Percentiles rank a stretch among this genome's conserved stretches.
Evolutionary conservation across 345 rosid species (phyloP).

Genomic region (Corchorus olitorius): DNA sequence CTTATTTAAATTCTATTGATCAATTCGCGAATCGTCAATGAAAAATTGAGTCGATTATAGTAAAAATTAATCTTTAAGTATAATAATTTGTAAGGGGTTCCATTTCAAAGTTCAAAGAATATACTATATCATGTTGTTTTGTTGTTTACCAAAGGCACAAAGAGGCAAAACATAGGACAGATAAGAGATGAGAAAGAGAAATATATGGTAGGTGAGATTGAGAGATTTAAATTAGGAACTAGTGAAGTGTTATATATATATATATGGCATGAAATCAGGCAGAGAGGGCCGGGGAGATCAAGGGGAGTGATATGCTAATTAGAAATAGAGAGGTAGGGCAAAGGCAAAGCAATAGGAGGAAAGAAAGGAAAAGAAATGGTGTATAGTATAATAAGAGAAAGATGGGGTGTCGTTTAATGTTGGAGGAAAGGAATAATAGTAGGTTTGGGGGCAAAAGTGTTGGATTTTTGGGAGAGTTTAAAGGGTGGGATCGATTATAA

Average conservation of each 20-base stretch:
- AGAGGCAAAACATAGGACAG: not conserved
- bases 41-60: too few species aligned
- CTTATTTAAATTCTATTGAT: too few species aligned
- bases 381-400: too few species aligned
- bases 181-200: not conserved
- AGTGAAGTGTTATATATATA: not conserved
- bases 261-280: not conserved
- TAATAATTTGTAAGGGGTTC: too few species aligned
- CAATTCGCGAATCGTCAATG: too few species aligned
- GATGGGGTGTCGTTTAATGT: slow-evolving; percentile 17
- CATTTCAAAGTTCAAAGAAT: too few species aligned
- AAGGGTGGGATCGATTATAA: not conserved
- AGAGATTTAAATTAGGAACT: not conserved
- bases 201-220: not conserved
- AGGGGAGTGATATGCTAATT: not conserved
- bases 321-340: too few species aligned
- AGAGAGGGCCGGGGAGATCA: slow-evolving; percentile 4
- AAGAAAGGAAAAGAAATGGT: slow-evolving; percentile 22
- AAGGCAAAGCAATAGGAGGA: not conserved
- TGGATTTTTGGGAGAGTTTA: not conserved
- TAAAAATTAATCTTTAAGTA: too few species aligned
- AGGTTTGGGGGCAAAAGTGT: not conserved
- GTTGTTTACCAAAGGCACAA: not conserved
- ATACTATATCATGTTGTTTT: too few species aligned
- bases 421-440: not conserved